Evolutionary conservation across 176 grass and related monocot genomes (phyloP).

Genomic region (Aegilops tauschii): DNA sequence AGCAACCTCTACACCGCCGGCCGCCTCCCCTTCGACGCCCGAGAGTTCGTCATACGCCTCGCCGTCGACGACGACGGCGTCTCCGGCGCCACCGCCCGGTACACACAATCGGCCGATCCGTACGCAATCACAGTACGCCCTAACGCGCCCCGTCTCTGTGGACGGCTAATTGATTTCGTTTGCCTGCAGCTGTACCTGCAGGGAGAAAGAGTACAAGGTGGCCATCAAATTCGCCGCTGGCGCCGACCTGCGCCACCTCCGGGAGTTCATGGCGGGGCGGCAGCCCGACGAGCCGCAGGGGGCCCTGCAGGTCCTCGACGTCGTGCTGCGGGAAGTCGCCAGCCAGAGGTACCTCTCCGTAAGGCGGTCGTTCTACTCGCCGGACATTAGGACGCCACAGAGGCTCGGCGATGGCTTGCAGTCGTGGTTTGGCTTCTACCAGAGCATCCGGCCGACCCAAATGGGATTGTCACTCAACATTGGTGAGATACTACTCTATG

Average conservation of each 20-base stretch:
- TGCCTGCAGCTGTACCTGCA: slow-evolving; percentile 29
- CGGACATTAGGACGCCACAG: background rate
- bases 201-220: slow-evolving; percentile 86
- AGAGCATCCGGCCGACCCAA: background rate
- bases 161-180: background rate
- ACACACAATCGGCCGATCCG: background rate
- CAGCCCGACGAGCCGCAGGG: slow-evolving; percentile 81
- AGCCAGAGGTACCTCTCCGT: slow-evolving; percentile 50
- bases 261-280: slow-evolving; percentile 76
- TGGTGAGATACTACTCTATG: background rate
- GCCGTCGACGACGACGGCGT: slow-evolving; percentile 51
- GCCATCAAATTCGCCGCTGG: slow-evolving; percentile 86
- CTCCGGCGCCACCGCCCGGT: slow-evolving; percentile 59
- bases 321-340: slow-evolving; percentile 86
- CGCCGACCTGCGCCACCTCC: slow-evolving; percentile 85
- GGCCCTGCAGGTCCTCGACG: slow-evolving; percentile 85
- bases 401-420: background rate
- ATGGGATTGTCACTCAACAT: slow-evolving; percentile 16
- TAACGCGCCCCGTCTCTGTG: background rate
- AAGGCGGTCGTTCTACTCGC: background rate
- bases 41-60: slow-evolving; percentile 80
- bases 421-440: slow-evolving; percentile 11
- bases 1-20: slow-evolving; percentile 93
- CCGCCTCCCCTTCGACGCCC: slow-evolving; percentile 62
- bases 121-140: background rate